Conservation (phyloP, 2,329 filamentous ascomycete species). For the Aspergillus sp. region DNA sequence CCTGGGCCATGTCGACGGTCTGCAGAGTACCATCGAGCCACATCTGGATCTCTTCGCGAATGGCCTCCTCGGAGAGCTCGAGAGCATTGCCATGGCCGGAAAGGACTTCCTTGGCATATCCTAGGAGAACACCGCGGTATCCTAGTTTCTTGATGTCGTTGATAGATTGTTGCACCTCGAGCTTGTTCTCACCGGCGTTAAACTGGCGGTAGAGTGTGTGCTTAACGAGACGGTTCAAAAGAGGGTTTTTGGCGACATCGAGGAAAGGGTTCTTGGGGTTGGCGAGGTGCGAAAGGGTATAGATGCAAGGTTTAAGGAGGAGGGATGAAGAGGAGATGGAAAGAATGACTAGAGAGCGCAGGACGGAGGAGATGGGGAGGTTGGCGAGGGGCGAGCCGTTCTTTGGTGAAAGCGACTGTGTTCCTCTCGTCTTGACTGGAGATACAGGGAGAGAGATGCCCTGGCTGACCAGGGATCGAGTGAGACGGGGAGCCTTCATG, state of each 20-base stretch:
- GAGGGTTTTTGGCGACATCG: slow-evolving; percentile 43
- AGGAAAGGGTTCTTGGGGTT: slow-evolving; percentile 39
- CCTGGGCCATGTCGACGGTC: slow-evolving; percentile 47
- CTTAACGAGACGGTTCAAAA: slow-evolving; percentile 41
- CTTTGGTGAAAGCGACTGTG: slow-evolving; percentile 13
- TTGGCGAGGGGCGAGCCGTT: slow-evolving; percentile 27
- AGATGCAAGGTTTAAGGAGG: slow-evolving; percentile 66
- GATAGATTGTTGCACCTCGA: slow-evolving; percentile 43
- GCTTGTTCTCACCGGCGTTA: slow-evolving; percentile 47
- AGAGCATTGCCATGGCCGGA: slow-evolving; percentile 32
- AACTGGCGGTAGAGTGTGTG: slow-evolving; percentile 51
- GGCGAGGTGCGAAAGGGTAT: slow-evolving; percentile 55
- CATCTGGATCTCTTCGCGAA: slow-evolving; percentile 28
- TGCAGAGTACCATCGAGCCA: slow-evolving; percentile 50
- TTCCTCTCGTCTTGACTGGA: too few species aligned
- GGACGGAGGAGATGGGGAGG: slow-evolving; percentile 31
- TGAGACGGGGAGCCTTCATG: slow-evolving; percentile 25
- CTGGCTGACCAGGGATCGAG: slow-evolving; percentile 21
- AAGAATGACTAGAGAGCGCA: slow-evolving; percentile 31
- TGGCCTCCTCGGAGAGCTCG: slow-evolving; percentile 23
- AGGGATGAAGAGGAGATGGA: slow-evolving; percentile 37
- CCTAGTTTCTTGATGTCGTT: slow-evolving; percentile 43
- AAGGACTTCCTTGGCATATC: slow-evolving; percentile 52
- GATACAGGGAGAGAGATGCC: too few species aligned
- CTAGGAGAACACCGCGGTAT: slow-evolving; percentile 48